Evolutionary conservation across 2,329 filamentous ascomycete genomes (phyloP), one percentile per base, ranked within the genome.

Genomic region (Rutstroemia sydowiana): DNA sequence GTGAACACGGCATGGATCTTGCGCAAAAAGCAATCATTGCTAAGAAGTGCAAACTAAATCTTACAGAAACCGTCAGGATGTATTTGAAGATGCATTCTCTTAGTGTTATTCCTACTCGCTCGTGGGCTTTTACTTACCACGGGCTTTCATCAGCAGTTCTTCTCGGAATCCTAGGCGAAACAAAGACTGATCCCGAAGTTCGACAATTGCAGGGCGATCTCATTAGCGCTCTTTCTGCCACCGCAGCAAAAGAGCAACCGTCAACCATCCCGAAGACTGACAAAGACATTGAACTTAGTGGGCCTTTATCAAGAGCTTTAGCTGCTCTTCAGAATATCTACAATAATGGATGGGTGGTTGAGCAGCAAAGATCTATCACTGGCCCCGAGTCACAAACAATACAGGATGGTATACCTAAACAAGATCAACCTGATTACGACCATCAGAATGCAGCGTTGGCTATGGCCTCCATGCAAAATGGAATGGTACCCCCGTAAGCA

Each of bases 81-180:
- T 85, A 84, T 61, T 69, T 85, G 20, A 78, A 81, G 14, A 85
- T 85, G 81, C 81, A 85, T 64, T 81, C 83, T 56, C 69, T 85
- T 28, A 84, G 80, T 2, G 77, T 82, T 8, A 84, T 84, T 43
- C 81, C 81, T 1, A 85, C 81, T 0, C 72, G 81, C 23, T 84
- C 79, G 52, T 85, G 81, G 81, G 81, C 81, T 0, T 84, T 84
- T 55, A 85, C 81, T 1, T 84, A 84, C 53, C 80, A 85, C 59
- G 80, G 81, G 1, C 72, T 85, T 7, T 84, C 81, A 8, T 85
- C 81, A 0, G 81, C 81, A 1, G 73, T 85, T 3, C 70, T 85
- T 3, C 75, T 85, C 8, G 81, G 81, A 14, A 82, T 85, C 46
- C 63, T 84, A 1, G 78, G 77, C 45, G 80, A 84, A 58, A 82